A percentile compares a stretch with the other conserved stretches of the same genome.
These are phyloP conservation scores for Neurospora cerealis DNA, from an alignment of 495 filamentous ascomycete species.

Conservation along the genomic window DNA sequence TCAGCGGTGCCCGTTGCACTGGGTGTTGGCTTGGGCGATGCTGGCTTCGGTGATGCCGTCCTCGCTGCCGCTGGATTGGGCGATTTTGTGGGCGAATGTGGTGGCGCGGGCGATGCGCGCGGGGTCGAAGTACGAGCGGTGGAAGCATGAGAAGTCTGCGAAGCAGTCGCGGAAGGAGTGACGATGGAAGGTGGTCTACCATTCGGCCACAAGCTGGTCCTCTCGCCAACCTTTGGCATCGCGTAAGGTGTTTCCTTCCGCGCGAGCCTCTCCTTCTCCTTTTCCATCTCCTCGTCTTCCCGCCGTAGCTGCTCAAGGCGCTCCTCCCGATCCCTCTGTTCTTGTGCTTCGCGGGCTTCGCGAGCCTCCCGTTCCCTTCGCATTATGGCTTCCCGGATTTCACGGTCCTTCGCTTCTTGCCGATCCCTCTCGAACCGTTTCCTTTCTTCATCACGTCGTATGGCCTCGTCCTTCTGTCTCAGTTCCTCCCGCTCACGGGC, in stretches of 20 bases:
- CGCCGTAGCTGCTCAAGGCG: conserved; percentile 11
- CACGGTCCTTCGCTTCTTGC: conserved; percentile 20
- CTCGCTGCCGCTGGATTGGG: neutral
- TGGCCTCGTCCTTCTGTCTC: conserved; percentile 3
- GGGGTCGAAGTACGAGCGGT: neutral
- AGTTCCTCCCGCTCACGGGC: conserved; percentile 3
- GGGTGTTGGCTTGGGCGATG: conserved; percentile 14
- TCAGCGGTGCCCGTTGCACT: conserved; percentile 55
- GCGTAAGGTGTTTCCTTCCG: conserved; percentile 36
- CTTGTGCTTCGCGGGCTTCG: conserved; percentile 22
- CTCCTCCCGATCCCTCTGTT: conserved; percentile 31
- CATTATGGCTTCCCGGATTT: conserved; percentile 22
- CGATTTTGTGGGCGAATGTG: conserved; percentile 3
- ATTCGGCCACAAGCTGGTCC: conserved; percentile 46
- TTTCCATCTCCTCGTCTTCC: conserved; percentile 13
- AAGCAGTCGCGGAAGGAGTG: conserved; percentile 10
- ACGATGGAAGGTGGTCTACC: conserved; percentile 30
- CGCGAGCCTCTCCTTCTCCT: conserved; percentile 24
- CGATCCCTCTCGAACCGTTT: conserved; percentile 27
- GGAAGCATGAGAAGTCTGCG: neutral
- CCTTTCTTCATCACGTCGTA: conserved; percentile 21
- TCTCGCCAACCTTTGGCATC: conserved; percentile 46
- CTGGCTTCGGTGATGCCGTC: conserved; percentile 1
- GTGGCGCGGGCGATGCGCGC: conserved; percentile 5
- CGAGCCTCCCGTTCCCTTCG: conserved; percentile 31